A percentile compares a stretch with the other conserved stretches of the same genome.
phyloP scores from a whole-genome alignment of 495 filamentous ascomycete species.

The Penicillium cinerascens region DNA sequence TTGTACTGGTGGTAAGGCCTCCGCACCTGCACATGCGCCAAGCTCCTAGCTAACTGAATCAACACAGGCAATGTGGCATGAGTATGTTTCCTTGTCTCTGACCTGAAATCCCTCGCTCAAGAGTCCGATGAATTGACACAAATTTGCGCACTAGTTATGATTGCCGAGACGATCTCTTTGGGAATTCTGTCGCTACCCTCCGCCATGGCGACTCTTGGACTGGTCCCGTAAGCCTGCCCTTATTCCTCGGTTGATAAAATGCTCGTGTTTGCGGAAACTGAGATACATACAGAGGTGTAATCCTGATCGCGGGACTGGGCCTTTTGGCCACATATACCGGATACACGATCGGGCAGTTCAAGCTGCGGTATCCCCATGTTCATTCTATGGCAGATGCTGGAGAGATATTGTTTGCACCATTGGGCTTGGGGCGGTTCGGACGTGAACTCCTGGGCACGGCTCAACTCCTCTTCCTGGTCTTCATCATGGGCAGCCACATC shows the following conservation, averaged over 20 bases:
- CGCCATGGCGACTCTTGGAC: conserved; percentile 55
- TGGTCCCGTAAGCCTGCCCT: conserved; percentile 18
- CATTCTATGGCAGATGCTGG: conserved; percentile 66
- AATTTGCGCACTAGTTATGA: conserved; percentile 39
- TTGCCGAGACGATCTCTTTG: conserved; percentile 62
- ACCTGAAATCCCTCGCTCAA: not conserved
- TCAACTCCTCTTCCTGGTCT: conserved; percentile 60
- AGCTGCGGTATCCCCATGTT: conserved; percentile 58
- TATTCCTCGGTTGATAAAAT: not conserved
- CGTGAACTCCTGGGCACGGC: conserved; percentile 55
- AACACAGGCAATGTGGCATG: conserved; percentile 25
- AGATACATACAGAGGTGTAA: conserved; percentile 37
- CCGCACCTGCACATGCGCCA: not conserved
- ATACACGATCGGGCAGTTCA: conserved; percentile 67
- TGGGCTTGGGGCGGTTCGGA: conserved; percentile 47
- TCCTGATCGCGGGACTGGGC: conserved; percentile 58
- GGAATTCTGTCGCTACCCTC: conserved; percentile 59
- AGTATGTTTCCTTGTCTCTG: conserved; percentile 6
- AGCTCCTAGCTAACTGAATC: not conserved
- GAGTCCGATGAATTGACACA: not conserved
- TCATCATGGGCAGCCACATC: conserved; percentile 71
- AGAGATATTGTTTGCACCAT: conserved; percentile 40
- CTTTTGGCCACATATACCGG: conserved; percentile 68
- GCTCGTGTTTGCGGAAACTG: not conserved
- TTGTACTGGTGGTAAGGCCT: conserved; percentile 32